Evolutionary conservation across 768 basidiomycete genomes (phyloP).

Genomic region (Auricularia auricula-judae): DNA sequence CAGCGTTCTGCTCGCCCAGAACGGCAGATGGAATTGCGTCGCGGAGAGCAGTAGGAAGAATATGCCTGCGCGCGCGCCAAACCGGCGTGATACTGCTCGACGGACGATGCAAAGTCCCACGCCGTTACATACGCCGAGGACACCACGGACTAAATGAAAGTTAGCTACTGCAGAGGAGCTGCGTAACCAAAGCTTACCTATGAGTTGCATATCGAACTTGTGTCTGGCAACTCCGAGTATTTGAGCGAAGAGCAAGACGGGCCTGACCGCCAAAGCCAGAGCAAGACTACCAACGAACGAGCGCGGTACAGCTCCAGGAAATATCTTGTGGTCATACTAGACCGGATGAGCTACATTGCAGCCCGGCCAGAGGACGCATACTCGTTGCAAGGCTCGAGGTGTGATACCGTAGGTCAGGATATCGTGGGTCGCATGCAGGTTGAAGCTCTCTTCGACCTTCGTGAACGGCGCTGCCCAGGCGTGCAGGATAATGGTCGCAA

Average conservation of each 20-base stretch:
- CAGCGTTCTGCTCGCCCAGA: conserved; percentile 87
- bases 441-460: conserved; percentile 98
- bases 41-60: conserved; percentile 60
- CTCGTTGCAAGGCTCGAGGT: conserved; percentile 32
- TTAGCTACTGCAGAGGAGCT: neutral
- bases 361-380: conserved; percentile 18
- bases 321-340: conserved; percentile 84
- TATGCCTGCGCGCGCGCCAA: conserved; percentile 44
- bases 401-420: conserved; percentile 63
- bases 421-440: conserved; percentile 85
- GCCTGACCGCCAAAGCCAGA: conserved; percentile 46
- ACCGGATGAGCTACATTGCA: neutral
- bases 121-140: conserved; percentile 57
- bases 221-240: conserved; percentile 12
- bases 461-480: conserved; percentile 77
- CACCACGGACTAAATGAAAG: conserved; percentile 49
- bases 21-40: conserved; percentile 84
- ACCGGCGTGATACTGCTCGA: conserved; percentile 50
- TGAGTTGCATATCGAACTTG: conserved; percentile 51
- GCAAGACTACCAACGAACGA: conserved; percentile 73
- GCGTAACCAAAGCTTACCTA: conserved; percentile 33
- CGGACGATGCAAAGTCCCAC: conserved; percentile 51
- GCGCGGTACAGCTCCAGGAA: conserved; percentile 82
- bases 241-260: conserved; percentile 37
- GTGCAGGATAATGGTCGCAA: conserved; percentile 27